These are phyloP conservation scores for Phytophthora agathidicida DNA, from an alignment of 352 stramenopile genomes.

Conservation along the genomic window DNA sequence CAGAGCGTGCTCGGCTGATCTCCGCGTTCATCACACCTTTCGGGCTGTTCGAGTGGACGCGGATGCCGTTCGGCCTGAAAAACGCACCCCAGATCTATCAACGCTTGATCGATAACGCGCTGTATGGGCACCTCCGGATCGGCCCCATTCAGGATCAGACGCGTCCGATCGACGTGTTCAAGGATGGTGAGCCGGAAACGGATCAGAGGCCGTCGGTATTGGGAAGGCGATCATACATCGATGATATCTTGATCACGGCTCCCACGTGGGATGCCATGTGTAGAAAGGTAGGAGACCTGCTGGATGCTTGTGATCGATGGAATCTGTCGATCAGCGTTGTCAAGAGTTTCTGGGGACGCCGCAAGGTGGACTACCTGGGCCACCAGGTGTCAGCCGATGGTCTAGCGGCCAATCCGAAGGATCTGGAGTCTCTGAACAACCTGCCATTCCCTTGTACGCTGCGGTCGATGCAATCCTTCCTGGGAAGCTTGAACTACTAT, in stretches of 20 bases:
- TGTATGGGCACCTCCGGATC: slow-evolving; percentile 4
- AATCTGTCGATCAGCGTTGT: slow-evolving; percentile 26
- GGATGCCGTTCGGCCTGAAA: slow-evolving; percentile 30
- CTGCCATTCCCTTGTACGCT: slow-evolving; percentile 15
- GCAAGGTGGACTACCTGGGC: slow-evolving; percentile 16
- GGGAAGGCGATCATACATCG: slow-evolving; percentile 25
- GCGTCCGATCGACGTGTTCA: too few relatives aligned
- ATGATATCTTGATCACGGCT: slow-evolving; percentile 25
- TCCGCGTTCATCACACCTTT: slow-evolving; percentile 32
- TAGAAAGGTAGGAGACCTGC: background rate
- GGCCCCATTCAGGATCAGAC: too few relatives aligned
- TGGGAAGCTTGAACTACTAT: slow-evolving; percentile 30
- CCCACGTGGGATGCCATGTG: slow-evolving; percentile 16
- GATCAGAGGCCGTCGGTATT: background rate
- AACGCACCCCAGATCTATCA: slow-evolving; percentile 39
- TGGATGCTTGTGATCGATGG: slow-evolving; percentile 17
- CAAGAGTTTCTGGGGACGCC: slow-evolving; percentile 20
- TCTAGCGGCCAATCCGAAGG: slow-evolving; percentile 21
- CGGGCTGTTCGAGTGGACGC: slow-evolving; percentile 25
- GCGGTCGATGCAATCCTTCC: slow-evolving; percentile 25
- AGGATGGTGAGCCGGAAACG: background rate
- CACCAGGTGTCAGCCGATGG: slow-evolving; percentile 12
- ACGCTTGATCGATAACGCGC: slow-evolving; percentile 28
- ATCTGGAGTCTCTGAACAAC: background rate
- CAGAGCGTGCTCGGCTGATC: slow-evolving; percentile 10